Percentiles rank a stretch among this genome's conserved stretches.
Conservation (phyloP, 805 yeast species). For the Zygoascus biomembranicola region DNA sequence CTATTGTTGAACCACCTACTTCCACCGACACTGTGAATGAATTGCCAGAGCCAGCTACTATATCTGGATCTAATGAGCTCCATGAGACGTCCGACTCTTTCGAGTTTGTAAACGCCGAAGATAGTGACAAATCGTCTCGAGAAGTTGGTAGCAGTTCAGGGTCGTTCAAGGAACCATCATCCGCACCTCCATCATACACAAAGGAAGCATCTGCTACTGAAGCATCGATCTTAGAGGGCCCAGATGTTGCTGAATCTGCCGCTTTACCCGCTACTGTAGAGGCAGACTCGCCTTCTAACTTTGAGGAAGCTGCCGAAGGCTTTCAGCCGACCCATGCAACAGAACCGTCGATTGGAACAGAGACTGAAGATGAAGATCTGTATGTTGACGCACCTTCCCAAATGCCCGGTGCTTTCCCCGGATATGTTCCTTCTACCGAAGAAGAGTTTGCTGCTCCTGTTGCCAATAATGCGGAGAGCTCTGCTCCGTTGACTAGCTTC, state of each 20-base stretch:
- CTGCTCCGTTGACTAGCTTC: neutral
- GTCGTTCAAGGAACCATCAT: neutral
- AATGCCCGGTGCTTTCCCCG: slow-evolving; percentile 14
- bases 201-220: neutral
- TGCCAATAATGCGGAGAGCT: neutral
- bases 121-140: slow-evolving; percentile 4
- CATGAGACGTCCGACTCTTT: slow-evolving; percentile 21
- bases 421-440: neutral
- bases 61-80: neutral
- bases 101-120: slow-evolving; percentile 30
- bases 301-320: neutral
- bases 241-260: neutral
- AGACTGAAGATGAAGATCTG: neutral
- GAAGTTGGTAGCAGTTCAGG: neutral
- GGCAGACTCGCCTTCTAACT: neutral
- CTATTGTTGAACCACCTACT: slow-evolving; percentile 6
- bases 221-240: neutral
- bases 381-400: neutral
- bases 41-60: neutral
- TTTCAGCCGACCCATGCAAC: neutral
- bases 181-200: neutral
- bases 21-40: neutral
- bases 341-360: neutral
- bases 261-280: neutral
- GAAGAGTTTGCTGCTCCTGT: neutral